Evolutionary conservation across 805 yeast genomes (phyloP).

Genomic region (Lipomyces chichibuensis): DNA sequence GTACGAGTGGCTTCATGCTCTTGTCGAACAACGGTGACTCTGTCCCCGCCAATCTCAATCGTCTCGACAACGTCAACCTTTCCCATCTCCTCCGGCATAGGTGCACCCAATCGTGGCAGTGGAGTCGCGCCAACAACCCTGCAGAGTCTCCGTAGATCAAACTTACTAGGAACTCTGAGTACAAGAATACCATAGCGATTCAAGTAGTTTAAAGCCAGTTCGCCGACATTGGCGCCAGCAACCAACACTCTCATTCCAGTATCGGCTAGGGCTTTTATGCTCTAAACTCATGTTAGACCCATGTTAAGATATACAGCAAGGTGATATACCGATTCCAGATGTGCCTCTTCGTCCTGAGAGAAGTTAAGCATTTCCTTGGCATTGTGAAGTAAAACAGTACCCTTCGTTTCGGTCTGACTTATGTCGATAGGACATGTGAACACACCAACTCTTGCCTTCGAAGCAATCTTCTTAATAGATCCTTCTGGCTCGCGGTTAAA

Average conservation of each 20-base stretch:
- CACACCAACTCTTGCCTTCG: constrained; percentile 82
- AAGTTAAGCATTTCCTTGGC: constrained; percentile 97
- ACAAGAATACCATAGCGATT: constrained; percentile 84
- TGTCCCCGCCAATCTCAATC: constrained; percentile 94
- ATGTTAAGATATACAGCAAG: neutral
- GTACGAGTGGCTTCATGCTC: constrained; percentile 65
- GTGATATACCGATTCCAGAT: constrained; percentile 62
- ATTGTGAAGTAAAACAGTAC: constrained; percentile 92
- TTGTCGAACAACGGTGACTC: constrained; percentile 92
- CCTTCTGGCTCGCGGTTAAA: constrained; percentile 94
- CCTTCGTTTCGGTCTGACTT: constrained; percentile 96
- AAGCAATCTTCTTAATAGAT: constrained; percentile 63
- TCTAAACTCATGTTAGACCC: constrained; percentile 33
- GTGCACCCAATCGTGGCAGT: constrained; percentile 89
- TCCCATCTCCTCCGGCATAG: constrained; percentile 94
- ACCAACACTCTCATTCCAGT: constrained; percentile 85
- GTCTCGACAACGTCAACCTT: constrained; percentile 84
- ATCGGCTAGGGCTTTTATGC: constrained; percentile 78
- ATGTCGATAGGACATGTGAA: constrained; percentile 94
- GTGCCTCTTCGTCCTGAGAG: constrained; percentile 94
- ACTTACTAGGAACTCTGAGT: constrained; percentile 88
- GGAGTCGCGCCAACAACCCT: constrained; percentile 98
- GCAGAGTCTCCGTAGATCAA: constrained; percentile 89
- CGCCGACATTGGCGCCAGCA: constrained; percentile 95
- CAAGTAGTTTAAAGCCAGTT: constrained; percentile 87